Conservation (phyloP, 441 rosid genomes). For the Manihot esculenta region DNA sequence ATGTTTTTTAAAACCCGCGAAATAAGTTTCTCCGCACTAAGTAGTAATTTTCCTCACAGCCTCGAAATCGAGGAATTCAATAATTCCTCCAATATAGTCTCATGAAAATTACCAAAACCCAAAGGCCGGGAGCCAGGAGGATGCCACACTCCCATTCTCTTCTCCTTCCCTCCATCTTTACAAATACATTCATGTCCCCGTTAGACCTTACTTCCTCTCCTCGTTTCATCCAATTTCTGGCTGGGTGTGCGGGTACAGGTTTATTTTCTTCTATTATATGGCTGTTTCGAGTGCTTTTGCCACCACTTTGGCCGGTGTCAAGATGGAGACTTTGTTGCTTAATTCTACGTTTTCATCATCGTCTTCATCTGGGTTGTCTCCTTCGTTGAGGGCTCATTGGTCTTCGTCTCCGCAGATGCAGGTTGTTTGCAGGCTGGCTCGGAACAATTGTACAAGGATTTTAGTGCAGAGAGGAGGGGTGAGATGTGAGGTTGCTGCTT, state of each 20-base stretch:
- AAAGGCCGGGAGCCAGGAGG: too few relatives aligned
- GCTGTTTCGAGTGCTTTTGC: slow-evolving; percentile 62
- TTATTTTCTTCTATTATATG: slow-evolving; percentile 37
- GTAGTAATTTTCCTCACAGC: too few relatives aligned
- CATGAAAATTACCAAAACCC: not conserved
- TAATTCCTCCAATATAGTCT: not conserved
- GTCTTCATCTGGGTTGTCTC: slow-evolving; percentile 34
- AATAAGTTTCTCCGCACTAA: too few relatives aligned
- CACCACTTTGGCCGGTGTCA: slow-evolving; percentile 42
- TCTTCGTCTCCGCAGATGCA: slow-evolving; percentile 29
- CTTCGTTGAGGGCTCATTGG: slow-evolving; percentile 40
- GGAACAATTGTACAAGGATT: slow-evolving; percentile 25
- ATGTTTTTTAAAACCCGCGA: too few relatives aligned
- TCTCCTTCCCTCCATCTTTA: not conserved
- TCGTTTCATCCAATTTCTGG: too few relatives aligned
- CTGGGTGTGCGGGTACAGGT: not conserved
- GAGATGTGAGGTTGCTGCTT: slow-evolving; percentile 51
- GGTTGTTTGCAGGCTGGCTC: slow-evolving; percentile 27
- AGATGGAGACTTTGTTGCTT: slow-evolving; percentile 48
- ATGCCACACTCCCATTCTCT: not conserved
- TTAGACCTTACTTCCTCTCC: not conserved
- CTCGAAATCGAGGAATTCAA: slow-evolving; percentile 8
- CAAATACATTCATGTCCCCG: not conserved
- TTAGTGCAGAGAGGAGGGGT: slow-evolving; percentile 35
- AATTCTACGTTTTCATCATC: slow-evolving; percentile 35